Evolutionary conservation across 768 basidiomycete species (phyloP).

Genomic region (Postia placenta): DNA sequence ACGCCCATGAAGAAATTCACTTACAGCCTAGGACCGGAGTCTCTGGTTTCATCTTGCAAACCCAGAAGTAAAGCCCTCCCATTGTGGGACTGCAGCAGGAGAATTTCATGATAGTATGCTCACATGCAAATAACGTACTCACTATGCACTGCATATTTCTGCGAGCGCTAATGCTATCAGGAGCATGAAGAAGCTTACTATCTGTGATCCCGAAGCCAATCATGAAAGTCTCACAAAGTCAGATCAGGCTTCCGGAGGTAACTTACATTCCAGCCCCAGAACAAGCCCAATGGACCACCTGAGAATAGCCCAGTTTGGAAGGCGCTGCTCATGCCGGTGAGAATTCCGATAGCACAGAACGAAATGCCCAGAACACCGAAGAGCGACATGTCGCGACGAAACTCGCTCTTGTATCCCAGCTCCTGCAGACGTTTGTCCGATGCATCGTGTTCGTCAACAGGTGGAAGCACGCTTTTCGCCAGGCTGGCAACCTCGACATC

Average conservation of each 20-base stretch:
- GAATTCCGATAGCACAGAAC: conserved; percentile 54
- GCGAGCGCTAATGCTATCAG: conserved; percentile 50
- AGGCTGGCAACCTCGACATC: conserved; percentile 2
- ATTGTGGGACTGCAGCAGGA: conserved; percentile 38
- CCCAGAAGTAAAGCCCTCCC: conserved; percentile 60
- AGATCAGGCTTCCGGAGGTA: no score
- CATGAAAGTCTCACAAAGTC: no score
- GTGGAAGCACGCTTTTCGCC: neutral
- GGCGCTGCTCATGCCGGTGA: conserved; percentile 55
- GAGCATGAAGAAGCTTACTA: conserved; percentile 55
- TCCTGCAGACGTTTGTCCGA: conserved; percentile 40
- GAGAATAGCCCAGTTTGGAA: conserved; percentile 56
- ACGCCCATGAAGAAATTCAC: conserved; percentile 12
- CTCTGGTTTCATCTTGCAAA: conserved; percentile 54
- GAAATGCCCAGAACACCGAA: conserved; percentile 56
- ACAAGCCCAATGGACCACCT: conserved; percentile 50
- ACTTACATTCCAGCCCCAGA: conserved; percentile 59
- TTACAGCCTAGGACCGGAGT: conserved; percentile 46
- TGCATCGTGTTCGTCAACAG: neutral
- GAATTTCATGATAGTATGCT: neutral
- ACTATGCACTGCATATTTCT: conserved; percentile 57
- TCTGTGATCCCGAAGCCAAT: no score
- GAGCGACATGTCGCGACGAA: conserved; percentile 53
- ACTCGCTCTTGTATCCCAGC: conserved; percentile 50
- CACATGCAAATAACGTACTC: conserved; percentile 20